phyloP scores from a whole-genome alignment of 2,329 filamentous ascomycete genomes.

The Trichoderma aggressivum region DNA sequence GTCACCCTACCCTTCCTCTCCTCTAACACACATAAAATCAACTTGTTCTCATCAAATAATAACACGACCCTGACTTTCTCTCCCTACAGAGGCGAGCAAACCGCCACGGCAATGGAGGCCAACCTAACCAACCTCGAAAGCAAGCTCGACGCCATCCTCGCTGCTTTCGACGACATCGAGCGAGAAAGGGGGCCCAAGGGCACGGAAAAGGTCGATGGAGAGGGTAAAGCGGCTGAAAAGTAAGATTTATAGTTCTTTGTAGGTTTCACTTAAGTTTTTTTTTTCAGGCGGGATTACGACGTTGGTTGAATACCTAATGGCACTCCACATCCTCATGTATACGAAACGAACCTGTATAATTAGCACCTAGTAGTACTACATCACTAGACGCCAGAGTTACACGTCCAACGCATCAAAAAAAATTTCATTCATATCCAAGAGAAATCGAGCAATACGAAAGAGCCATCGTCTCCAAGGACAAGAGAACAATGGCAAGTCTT shows the following conservation, averaged over 20 bases:
- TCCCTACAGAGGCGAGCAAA: slow-evolving; percentile 48
- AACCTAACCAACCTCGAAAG: slow-evolving; percentile 51
- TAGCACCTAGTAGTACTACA: too few species aligned
- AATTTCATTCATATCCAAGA: not conserved
- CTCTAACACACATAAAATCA: too few species aligned
- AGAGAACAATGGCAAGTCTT: slow-evolving; percentile 1
- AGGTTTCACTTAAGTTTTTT: not conserved
- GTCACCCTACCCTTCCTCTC: not conserved
- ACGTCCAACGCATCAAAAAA: not conserved
- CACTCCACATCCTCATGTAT: not conserved
- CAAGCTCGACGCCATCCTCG: slow-evolving; percentile 54
- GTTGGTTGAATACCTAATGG: not conserved
- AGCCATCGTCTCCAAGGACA: not conserved
- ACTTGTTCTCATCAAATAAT: not conserved
- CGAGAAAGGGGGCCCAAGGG: not conserved
- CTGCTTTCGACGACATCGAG: slow-evolving; percentile 40
- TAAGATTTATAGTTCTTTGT: not conserved
- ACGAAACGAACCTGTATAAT: not conserved
- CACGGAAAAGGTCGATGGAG: not conserved
- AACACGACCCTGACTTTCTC: not conserved
- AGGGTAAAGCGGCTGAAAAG: not conserved
- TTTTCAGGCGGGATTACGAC: not conserved
- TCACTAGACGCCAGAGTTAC: not conserved
- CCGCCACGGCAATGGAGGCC: slow-evolving; percentile 51
- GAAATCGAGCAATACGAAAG: not conserved